Conservation (phyloP, 2,329 filamentous ascomycete species). For the Chaetothyriales sp. region DNA sequence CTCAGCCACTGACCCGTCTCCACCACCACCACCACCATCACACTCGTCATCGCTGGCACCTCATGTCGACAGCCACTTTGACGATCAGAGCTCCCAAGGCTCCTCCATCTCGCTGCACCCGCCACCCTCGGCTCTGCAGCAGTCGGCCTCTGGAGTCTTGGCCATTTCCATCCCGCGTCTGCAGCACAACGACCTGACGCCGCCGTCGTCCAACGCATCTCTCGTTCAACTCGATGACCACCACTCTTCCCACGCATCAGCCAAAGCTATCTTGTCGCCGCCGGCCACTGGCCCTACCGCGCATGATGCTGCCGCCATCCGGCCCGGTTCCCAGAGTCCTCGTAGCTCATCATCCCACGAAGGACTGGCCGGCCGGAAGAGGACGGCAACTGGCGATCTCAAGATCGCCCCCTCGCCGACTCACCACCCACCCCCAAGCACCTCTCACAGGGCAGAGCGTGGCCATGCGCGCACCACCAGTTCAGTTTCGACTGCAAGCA, state of each 20-base stretch:
- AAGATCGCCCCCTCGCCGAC: conserved; percentile 2
- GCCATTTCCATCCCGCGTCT: conserved; percentile 1
- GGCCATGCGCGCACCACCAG: conserved; percentile 10
- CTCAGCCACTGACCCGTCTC: not conserved
- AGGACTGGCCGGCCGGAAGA: conserved; percentile 8
- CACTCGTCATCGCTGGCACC: not conserved
- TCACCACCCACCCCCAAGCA: not conserved
- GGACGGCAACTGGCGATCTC: conserved; percentile 13
- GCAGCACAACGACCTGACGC: conserved; percentile 7
- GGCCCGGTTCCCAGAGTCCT: not conserved
- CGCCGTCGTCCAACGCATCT: conserved; percentile 11
- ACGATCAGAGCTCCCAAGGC: conserved; percentile 2
- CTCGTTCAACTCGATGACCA: not conserved
- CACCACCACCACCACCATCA: not conserved
- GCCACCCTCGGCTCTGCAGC: conserved; percentile 1
- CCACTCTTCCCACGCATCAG: not conserved
- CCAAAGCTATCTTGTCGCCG: not conserved
- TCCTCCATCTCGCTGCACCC: conserved; percentile 1
- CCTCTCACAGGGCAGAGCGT: not conserved
- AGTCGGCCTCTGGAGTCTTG: conserved; percentile 8
- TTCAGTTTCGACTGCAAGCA: conserved; percentile 7
- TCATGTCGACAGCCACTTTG: not conserved
- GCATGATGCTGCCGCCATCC: not conserved
- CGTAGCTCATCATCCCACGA: not conserved
- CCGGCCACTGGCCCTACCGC: too few species aligned